These are phyloP conservation scores for Ganoderma leucocontextum DNA, from an alignment of 1,284 basidiomycete genomes.

Conservation along the genomic window DNA sequence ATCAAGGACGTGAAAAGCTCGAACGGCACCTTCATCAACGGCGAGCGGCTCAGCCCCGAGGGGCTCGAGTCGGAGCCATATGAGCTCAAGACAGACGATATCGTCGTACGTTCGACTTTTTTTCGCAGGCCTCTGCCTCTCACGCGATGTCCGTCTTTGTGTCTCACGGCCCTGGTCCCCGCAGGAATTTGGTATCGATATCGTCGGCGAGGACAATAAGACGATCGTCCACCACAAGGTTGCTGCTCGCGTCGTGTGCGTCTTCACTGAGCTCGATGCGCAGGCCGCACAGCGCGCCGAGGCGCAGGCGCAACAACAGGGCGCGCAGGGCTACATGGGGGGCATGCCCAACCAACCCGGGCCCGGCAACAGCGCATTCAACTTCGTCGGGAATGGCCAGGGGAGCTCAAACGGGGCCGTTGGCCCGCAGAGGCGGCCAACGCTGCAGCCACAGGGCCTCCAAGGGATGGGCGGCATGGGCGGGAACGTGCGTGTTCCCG, in stretches of 20 bases:
- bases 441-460: conserved; percentile 64
- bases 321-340: conserved; percentile 36
- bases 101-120: conserved; percentile 65
- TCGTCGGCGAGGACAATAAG: conserved; percentile 98
- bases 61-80: conserved; percentile 93
- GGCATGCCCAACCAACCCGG: conserved; percentile 45
- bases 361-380: conserved; percentile 48
- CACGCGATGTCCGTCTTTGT: conserved; percentile 9
- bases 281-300: conserved; percentile 73
- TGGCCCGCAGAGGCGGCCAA: conserved; percentile 58
- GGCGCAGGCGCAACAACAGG: conserved; percentile 56
- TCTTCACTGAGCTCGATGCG: conserved; percentile 88
- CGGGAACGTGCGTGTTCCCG: conserved; percentile 70
- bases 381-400: conserved; percentile 48
- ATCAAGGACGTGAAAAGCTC: conserved; percentile 99
- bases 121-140: conserved; percentile 3
- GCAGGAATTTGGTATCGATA: conserved; percentile 79
- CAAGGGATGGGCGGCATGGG: conserved; percentile 81
- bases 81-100: conserved; percentile 94
- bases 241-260: conserved; percentile 91
- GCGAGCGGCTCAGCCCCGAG: conserved; percentile 90
- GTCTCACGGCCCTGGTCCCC: conserved; percentile 3
- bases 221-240: conserved; percentile 99
- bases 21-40: conserved; percentile 98
- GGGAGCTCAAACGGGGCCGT: conserved; percentile 44